A percentile compares a stretch with the other conserved stretches of the same genome.
Conservation (phyloP, 352 stramenopile genomes). For the Globisporangium uncinulatum region DNA sequence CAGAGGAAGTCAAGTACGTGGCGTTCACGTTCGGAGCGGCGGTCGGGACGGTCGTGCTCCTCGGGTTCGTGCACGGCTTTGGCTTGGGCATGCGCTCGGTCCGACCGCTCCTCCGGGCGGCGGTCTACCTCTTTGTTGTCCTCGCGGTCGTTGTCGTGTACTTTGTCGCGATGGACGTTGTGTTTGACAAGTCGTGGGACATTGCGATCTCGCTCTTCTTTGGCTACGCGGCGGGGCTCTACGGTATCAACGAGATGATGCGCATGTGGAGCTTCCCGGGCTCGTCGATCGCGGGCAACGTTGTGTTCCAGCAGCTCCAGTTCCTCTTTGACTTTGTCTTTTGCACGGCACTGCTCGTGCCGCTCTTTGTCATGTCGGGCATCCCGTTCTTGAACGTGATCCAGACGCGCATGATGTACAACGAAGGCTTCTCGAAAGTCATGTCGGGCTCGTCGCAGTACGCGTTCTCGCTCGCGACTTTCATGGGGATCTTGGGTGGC, state of each 20-base stretch:
- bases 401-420: conserved; percentile 86
- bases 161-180: conserved; percentile 40
- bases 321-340: conserved; percentile 84
- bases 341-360: conserved; percentile 53
- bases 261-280: conserved; percentile 61
- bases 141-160: conserved; percentile 27
- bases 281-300: conserved; percentile 47
- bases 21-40: conserved; percentile 39
- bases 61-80: conserved; percentile 39
- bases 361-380: conserved; percentile 58
- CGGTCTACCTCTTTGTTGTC: conserved; percentile 36
- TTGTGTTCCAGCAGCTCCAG: conserved; percentile 63
- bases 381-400: conserved; percentile 78
- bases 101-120: conserved; percentile 28
- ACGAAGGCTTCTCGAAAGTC: conserved; percentile 76
- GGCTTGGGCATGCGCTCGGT: conserved; percentile 5
- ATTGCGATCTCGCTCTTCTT: conserved; percentile 56
- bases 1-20: conserved; percentile 31
- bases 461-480: conserved; percentile 59
- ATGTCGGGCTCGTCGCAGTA: conserved; percentile 79
- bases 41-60: conserved; percentile 39
- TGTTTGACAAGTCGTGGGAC: conserved; percentile 31
- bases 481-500: conserved; percentile 60
- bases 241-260: conserved; percentile 71
- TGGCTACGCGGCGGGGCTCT: conserved; percentile 53